Conservation (phyloP, 306 rosid species). For the Begonia peltatifolia region DNA sequence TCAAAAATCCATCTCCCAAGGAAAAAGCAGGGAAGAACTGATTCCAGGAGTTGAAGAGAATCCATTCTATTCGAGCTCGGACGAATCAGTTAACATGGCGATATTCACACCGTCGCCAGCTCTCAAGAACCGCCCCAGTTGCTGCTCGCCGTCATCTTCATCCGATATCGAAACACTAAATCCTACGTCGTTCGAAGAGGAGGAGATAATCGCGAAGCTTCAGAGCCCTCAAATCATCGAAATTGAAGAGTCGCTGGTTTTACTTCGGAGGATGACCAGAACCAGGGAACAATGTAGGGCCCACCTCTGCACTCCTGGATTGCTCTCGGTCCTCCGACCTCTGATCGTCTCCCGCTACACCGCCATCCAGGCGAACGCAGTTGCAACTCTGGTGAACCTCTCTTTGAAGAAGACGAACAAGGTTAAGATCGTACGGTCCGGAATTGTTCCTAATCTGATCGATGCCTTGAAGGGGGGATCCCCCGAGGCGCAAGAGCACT, state of each 20-base stretch:
- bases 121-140: conserved; percentile 36
- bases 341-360: conserved; percentile 32
- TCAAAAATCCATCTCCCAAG: neutral
- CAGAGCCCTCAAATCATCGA: conserved; percentile 26
- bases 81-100: conserved; percentile 29
- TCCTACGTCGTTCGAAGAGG: conserved; percentile 23
- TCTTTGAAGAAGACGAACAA: conserved; percentile 55
- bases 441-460: conserved; percentile 65
- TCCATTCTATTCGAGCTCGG: conserved; percentile 35
- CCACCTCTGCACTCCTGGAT: conserved; percentile 24
- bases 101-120: conserved; percentile 32
- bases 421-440: conserved; percentile 80
- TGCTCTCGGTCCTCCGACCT: conserved; percentile 38
- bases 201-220: conserved; percentile 32
- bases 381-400: conserved; percentile 67
- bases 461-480: conserved; percentile 49
- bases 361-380: conserved; percentile 47
- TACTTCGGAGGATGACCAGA: conserved; percentile 45
- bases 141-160: conserved; percentile 38
- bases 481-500: conserved; percentile 73
- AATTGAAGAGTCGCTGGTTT: conserved; percentile 44
- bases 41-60: conserved; percentile 18
- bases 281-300: conserved; percentile 38
- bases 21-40: conserved; percentile 12
- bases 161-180: conserved; percentile 39